A percentile compares a stretch with the other conserved stretches of the same genome.
Evolutionary conservation across 495 filamentous ascomycete species (phyloP).

Genomic region (Chlorociboria aeruginascens): DNA sequence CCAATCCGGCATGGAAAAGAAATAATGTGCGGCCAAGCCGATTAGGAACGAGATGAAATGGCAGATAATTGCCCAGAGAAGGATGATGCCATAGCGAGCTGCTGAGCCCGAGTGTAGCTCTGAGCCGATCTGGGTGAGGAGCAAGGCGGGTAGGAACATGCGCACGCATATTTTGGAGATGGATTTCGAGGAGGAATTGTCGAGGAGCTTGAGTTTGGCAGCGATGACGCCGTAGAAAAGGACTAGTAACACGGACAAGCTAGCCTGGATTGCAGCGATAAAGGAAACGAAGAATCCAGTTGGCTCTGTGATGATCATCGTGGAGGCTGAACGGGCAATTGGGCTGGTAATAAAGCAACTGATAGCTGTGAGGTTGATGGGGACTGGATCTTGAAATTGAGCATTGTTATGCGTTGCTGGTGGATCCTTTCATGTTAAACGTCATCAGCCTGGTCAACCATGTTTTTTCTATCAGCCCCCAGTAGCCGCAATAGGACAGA

Average conservation of each 20-base stretch:
- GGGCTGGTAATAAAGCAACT: too few species aligned
- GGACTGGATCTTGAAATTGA: too few species aligned
- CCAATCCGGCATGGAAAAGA: slow-evolving; percentile 44
- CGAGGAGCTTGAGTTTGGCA: slow-evolving; percentile 45
- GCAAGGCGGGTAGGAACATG: slow-evolving; percentile 56
- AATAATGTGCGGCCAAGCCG: slow-evolving; percentile 29
- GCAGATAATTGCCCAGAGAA: slow-evolving; percentile 48
- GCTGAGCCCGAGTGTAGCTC: slow-evolving; percentile 46
- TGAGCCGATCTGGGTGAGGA: slow-evolving; percentile 57
- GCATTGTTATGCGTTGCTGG: too few species aligned
- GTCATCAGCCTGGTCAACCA: too few species aligned
- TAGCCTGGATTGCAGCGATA: slow-evolving; percentile 58
- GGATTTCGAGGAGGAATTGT: slow-evolving; percentile 41
- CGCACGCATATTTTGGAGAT: slow-evolving; percentile 55
- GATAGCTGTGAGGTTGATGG: too few species aligned
- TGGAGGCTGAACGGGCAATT: too few species aligned
- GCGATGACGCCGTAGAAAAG: slow-evolving; percentile 52
- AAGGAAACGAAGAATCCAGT: slow-evolving; percentile 31
- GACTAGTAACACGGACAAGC: slow-evolving; percentile 56
- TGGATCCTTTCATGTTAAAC: too few species aligned
- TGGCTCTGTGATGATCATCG: too few species aligned
- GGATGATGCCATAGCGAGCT: slow-evolving; percentile 39
- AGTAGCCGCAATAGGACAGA: too few species aligned
- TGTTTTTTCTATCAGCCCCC: too few species aligned
- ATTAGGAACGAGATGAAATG: slow-evolving; percentile 41